phyloP scores from a whole-genome alignment of 1,139 yeast genomes.

The Hyphopichia khmerensis region DNA sequence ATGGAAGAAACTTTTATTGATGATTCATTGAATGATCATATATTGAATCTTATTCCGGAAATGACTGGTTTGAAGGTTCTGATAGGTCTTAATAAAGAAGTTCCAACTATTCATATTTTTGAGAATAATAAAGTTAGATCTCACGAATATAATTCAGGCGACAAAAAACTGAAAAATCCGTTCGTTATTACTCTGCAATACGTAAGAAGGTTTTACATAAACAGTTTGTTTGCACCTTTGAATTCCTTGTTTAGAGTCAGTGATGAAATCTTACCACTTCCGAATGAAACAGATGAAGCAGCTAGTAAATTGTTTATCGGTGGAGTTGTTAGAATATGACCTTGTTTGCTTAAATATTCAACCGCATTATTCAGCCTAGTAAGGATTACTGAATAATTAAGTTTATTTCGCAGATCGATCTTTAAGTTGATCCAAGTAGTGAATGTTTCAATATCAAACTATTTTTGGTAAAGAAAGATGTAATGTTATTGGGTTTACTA shows the following conservation, averaged over 20 bases:
- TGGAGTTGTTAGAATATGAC: slow-evolving; percentile 21
- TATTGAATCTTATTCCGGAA: slow-evolving; percentile 25
- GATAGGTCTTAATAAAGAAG: neutral
- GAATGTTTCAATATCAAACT: no score
- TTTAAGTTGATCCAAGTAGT: no score
- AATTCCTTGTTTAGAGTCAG: slow-evolving; percentile 24
- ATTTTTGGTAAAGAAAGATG: no score
- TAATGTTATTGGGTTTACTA: no score
- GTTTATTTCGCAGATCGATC: no score
- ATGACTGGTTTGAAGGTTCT: slow-evolving; percentile 10
- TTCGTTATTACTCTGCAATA: slow-evolving; percentile 12
- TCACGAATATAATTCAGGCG: slow-evolving; percentile 16
- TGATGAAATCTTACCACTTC: slow-evolving; percentile 22
- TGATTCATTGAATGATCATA: slow-evolving; percentile 20
- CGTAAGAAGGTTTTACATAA: slow-evolving; percentile 21
- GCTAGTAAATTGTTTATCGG: slow-evolving; percentile 28
- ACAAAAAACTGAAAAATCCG: slow-evolving; percentile 18
- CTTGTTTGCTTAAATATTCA: neutral
- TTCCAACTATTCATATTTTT: slow-evolving; percentile 35
- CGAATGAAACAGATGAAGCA: slow-evolving; percentile 22
- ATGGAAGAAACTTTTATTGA: slow-evolving; percentile 39
- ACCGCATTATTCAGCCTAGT: no score
- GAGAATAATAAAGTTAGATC: slow-evolving; percentile 34
- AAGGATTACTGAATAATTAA: no score
- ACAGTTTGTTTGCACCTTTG: slow-evolving; percentile 29